Conservation (phyloP, 805 yeast genomes). For the Ogataea pilisensis region DNA sequence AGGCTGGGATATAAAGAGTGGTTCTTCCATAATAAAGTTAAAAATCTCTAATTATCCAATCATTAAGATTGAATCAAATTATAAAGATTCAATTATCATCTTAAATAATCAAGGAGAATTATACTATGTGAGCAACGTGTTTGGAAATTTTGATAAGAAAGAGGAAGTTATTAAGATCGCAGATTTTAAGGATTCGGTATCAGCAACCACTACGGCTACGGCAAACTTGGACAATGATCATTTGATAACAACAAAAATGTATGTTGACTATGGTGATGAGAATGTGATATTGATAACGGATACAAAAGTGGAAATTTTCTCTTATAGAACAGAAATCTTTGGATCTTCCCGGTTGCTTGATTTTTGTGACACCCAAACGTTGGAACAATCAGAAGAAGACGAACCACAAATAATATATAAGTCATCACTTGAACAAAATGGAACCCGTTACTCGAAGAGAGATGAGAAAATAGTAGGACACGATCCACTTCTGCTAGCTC, state of each 20-base stretch:
- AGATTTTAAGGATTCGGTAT: not conserved
- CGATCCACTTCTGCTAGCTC: constrained; percentile 27
- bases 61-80: constrained; percentile 27
- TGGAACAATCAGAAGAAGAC: constrained; percentile 4
- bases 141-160: constrained; percentile 11
- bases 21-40: constrained; percentile 7
- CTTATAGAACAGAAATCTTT: constrained; percentile 11
- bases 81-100: constrained; percentile 23
- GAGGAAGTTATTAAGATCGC: constrained; percentile 5
- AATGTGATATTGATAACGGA: constrained; percentile 21
- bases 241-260: constrained; percentile 15
- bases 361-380: constrained; percentile 2
- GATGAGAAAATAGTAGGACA: constrained; percentile 24
- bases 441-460: constrained; percentile 9
- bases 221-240: too few species aligned
- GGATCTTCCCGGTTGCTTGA: constrained; percentile 5
- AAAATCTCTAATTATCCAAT: constrained; percentile 16
- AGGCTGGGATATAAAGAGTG: constrained; percentile 31
- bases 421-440: constrained; percentile 23
- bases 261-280: constrained; percentile 31
- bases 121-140: constrained; percentile 17
- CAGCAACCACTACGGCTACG: too few species aligned
- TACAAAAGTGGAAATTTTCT: constrained; percentile 17
- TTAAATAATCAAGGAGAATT: constrained; percentile 23
- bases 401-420: constrained; percentile 13